Evolutionary conservation across 1,284 basidiomycete species (phyloP), one percentile per base, ranked within the genome.

Genomic region (Xerocomus cyaneibrunnescens): DNA sequence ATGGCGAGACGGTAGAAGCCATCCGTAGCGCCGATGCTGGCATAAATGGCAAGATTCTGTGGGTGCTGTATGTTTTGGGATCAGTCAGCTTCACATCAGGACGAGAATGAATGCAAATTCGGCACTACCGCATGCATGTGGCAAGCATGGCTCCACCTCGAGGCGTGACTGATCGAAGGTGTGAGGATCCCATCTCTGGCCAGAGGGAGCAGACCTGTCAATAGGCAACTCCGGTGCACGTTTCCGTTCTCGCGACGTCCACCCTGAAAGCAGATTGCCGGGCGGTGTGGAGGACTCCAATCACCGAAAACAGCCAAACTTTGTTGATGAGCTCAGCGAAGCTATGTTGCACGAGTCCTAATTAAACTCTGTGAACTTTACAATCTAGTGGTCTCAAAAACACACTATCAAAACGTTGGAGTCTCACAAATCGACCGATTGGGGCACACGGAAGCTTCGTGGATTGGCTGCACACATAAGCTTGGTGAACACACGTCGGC

Each of bases 161-260:
- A 70, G 65, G 67, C 46, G 64, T 71, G 65, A 71, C 60, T 65
- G 67, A 71, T 69, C 52, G 0, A 55, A 68, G 55, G 45, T 35
- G 36, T 58, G 67, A 65, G 64, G 60, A 64, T 68, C 61, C 47
- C 57, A 66, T 42, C 50, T 53, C 54, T 64, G 55, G 48, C 48
- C 7, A 47, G 28, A 57, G 36, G 30, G 51, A 39, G 45, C 32
- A 51, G n/a, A n/a, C n/a, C 2, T 43, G 41, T 52, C 28, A 32
- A 56, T 49, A 58, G 40, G 57, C 55, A 62, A 66, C 52, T 66
- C 62, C 48, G 57, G 46, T 45, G 56, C 64, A 62, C 65, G 61
- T 57, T 59, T 34, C 27, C 32, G 44, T 46, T 25, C 56, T 51
- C 46, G 34, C 43, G 49, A 52, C 46, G 34, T 47, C 25, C 50